Evolutionary conservation across 371 early-diverging fungal genomes (phyloP).

Genomic region (Mortierella sp.): DNA sequence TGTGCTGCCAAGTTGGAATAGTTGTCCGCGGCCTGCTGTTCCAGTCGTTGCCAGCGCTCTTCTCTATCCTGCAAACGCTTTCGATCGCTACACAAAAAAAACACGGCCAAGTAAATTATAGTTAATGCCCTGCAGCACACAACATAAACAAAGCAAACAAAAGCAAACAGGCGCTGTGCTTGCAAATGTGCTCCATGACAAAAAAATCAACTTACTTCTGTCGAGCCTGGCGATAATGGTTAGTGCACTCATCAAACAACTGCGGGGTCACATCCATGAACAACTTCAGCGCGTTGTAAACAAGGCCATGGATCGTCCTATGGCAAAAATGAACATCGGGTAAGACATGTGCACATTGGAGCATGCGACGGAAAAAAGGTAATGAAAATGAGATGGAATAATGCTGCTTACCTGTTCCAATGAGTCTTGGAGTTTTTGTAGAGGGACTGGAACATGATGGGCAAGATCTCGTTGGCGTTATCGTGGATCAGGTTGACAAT

Average conservation of each 20-base stretch:
- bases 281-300: conserved; percentile 92
- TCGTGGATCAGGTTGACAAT: conserved; percentile 91
- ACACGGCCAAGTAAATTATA: background rate
- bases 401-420: conserved; percentile 96
- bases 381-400: no score
- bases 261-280: conserved; percentile 91
- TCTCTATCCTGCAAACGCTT: conserved; percentile 86
- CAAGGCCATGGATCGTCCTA: conserved; percentile 92
- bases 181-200: background rate
- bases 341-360: background rate
- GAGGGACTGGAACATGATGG: conserved; percentile 92
- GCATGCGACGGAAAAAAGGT: no score
- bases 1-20: conserved; percentile 34
- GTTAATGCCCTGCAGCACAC: background rate
- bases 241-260: conserved; percentile 89
- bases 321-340: background rate
- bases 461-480: conserved; percentile 87
- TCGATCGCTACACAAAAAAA: conserved; percentile 72
- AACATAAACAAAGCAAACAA: background rate
- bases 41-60: conserved; percentile 83
- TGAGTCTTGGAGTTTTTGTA: conserved; percentile 91
- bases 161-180: background rate
- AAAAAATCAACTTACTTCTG: conserved; percentile 73
- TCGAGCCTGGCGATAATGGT: conserved; percentile 80
- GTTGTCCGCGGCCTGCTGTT: conserved; percentile 66